Evolutionary conservation across 164 flowering plant genomes (phyloP).

Genomic region (Sextonia rubra): DNA sequence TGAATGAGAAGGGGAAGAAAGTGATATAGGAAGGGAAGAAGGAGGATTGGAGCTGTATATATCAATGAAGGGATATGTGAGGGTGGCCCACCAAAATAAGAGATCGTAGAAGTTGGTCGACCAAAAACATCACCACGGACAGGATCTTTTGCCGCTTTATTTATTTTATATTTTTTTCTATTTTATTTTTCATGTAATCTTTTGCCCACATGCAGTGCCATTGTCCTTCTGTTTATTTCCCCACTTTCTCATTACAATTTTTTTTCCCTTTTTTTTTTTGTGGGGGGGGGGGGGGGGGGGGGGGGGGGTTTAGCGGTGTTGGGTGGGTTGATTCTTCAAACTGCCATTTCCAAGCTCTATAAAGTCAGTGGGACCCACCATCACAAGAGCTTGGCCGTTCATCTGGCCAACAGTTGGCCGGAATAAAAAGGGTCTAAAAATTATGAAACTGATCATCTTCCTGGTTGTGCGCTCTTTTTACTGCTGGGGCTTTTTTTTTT

Average conservation of each 20-base stretch:
- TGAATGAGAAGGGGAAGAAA: neutral
- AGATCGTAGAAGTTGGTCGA: slow-evolving; percentile 18
- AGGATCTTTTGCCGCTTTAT: slow-evolving; percentile 6
- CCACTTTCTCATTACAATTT: neutral
- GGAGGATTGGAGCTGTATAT: slow-evolving; percentile 6
- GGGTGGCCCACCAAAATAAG: slow-evolving; percentile 13
- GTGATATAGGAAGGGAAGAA: neutral
- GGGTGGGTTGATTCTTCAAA: too few relatives aligned
- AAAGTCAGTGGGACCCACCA: too few relatives aligned
- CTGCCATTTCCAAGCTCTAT: too few relatives aligned
- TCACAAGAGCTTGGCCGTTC: too few relatives aligned
- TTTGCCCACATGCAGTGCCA: neutral
- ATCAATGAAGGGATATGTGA: neutral
- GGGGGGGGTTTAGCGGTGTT: too few relatives aligned
- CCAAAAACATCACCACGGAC: slow-evolving; percentile 7
- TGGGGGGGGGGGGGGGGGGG: too few relatives aligned
- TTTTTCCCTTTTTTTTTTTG: too few relatives aligned
- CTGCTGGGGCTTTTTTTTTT: too few relatives aligned
- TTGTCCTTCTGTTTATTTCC: neutral
- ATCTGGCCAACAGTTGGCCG: too few relatives aligned
- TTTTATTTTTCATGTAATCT: neutral
- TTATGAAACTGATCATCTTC: too few relatives aligned
- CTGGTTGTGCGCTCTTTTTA: too few relatives aligned
- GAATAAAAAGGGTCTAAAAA: too few relatives aligned
- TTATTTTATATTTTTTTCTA: neutral